These are phyloP conservation scores for Mycotypha africana DNA, from an alignment of 371 early-diverging fungal species.

Conservation along the genomic window DNA sequence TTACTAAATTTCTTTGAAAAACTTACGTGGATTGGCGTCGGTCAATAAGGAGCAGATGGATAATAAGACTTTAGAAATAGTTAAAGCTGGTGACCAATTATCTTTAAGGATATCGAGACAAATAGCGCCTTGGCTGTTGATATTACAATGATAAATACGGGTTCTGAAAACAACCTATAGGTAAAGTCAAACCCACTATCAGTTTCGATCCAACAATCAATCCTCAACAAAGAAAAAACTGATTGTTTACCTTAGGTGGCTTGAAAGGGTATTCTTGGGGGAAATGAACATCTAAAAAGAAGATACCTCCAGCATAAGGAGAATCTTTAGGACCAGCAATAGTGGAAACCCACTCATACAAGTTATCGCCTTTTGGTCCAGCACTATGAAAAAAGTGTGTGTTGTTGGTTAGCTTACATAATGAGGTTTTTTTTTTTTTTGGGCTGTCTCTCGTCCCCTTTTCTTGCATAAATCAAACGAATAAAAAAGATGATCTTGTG, in stretches of 20 bases:
- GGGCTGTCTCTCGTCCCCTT: too few species aligned
- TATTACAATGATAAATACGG: conserved; percentile 98
- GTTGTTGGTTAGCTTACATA: neutral
- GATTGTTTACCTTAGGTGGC: conserved; percentile 82
- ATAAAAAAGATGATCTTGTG: neutral
- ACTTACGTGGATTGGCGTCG: conserved; percentile 92
- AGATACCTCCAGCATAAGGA: conserved; percentile 86
- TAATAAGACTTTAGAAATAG: conserved; percentile 95
- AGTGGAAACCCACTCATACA: conserved; percentile 95
- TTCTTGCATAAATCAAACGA: too few species aligned
- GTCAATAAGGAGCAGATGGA: conserved; percentile 98
- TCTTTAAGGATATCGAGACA: conserved; percentile 98
- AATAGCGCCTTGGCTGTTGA: conserved; percentile 98
- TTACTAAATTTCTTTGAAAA: too few species aligned
- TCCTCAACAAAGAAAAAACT: neutral
- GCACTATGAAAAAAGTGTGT: conserved; percentile 58
- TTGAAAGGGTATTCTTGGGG: conserved; percentile 99
- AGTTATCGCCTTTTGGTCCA: conserved; percentile 93
- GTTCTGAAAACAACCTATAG: conserved; percentile 90
- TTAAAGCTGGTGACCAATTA: conserved; percentile 99
- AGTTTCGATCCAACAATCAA: neutral
- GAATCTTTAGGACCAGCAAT: conserved; percentile 85
- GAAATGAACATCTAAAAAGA: conserved; percentile 97
- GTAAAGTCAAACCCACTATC: too few species aligned
- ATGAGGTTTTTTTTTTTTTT: neutral